phyloP scores from a whole-genome alignment of 2,329 filamentous ascomycete genomes.

The Pseudocercospora pini-densiflorae region DNA sequence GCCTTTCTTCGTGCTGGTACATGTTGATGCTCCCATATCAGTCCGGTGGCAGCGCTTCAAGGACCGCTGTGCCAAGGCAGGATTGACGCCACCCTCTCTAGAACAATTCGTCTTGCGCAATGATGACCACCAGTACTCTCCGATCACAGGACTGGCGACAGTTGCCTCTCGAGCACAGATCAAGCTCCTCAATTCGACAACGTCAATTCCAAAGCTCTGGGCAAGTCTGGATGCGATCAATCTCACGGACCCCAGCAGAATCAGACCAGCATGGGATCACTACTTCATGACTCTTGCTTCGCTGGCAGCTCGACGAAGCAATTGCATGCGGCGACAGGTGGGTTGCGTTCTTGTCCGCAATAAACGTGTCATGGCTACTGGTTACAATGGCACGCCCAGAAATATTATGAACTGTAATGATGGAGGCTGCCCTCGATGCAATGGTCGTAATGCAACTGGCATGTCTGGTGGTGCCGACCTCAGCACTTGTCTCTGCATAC shows the following conservation, averaged over 20 bases:
- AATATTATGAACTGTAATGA: conserved; percentile 89
- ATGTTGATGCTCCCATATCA: conserved; percentile 85
- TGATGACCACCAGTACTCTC: conserved; percentile 76
- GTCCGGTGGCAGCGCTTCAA: conserved; percentile 82
- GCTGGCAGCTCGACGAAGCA: conserved; percentile 85
- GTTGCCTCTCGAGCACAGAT: conserved; percentile 82
- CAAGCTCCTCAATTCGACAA: conserved; percentile 82
- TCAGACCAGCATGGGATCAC: conserved; percentile 91
- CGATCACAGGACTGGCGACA: conserved; percentile 67
- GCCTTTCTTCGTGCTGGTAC: conserved; percentile 92
- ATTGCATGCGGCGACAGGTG: conserved; percentile 98
- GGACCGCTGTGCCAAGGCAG: conserved; percentile 55
- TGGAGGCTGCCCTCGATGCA: conserved; percentile 87
- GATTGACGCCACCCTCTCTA: conserved; percentile 55
- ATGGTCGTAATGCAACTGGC: conserved; percentile 51
- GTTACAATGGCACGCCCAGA: conserved; percentile 96
- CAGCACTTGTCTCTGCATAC: conserved; percentile 91
- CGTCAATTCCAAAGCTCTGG: conserved; percentile 72
- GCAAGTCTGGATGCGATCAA: conserved; percentile 74
- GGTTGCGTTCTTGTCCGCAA: conserved; percentile 90
- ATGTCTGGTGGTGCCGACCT: conserved; percentile 74
- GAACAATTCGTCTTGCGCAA: conserved; percentile 65
- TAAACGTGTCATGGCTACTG: conserved; percentile 87
- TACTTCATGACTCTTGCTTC: conserved; percentile 99
- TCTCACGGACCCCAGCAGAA: conserved; percentile 75